Base-by-base conservation (phyloP, 2,329 filamentous ascomycete genomes). In the Teratosphaeria zuluensis region DNA sequence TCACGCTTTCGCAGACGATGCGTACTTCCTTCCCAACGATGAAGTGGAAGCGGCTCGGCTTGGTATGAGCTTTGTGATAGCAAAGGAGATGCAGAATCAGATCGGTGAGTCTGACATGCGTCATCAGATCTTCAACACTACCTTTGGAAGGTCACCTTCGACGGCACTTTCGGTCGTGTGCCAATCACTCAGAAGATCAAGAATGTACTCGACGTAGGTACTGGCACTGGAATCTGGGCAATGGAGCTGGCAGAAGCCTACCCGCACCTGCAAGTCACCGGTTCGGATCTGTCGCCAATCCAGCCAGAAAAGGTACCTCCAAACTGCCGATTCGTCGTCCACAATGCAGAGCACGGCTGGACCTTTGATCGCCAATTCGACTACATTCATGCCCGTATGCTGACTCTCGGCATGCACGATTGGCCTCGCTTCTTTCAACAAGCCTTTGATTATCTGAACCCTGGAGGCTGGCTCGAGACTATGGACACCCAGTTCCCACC, bases 351-450 rank as follows among this genome's bases (percentile, higher is more conserved):
- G 52, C 58, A 61, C 42, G 59, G 61, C 38, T 65, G 63, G 62
- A 69, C 74, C 30, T 79, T 78, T 42, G 70, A 74, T 8, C 72
- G 77, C 55, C 66, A 64, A 61, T 75, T 75, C 57, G 72, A 75
- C 57, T 69, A 74, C 48, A 65, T 75, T 14, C 73, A 75, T 56
- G 67, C 74, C 8, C 67, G 73, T 32, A 73, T 75, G 54, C 65
- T 79, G 28, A 76, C 75, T 56, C 77, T 77, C 12, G 75, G 72
- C 57, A 73, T 80, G 19, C 70, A 73, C 1, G 76, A 79, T 61
- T 79, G 77, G 76, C 53, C 54, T 2, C 46, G n/a, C 24, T 58
- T 63, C 28, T 57, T 63, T 7, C 28, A 57, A 14, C 56, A 63
- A 30, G 30, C 33, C 14, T 64, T 58, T 57, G 52, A 60, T 3